A percentile compares a stretch with the other conserved stretches of the same genome.
phyloP scores from a whole-genome alignment of 1,139 yeast genomes.

The Saccharomycopsis hybrid region DNA sequence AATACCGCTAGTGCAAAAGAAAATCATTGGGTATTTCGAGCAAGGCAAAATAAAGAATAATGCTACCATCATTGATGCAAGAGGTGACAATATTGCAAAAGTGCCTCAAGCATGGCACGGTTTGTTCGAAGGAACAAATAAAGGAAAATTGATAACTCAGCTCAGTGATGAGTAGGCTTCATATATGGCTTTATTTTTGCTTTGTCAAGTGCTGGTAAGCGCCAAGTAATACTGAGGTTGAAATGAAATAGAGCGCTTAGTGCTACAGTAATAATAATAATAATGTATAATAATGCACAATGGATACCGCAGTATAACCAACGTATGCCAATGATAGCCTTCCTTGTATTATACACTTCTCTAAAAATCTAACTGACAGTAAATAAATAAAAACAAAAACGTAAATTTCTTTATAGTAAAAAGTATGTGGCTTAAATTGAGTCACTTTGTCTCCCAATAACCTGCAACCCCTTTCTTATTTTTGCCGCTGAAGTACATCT shows the following conservation, averaged over 20 bases:
- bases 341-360: too few relatives aligned
- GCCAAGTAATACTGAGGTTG: too few relatives aligned
- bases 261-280: too few relatives aligned
- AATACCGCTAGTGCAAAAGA: conserved; percentile 32
- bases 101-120: conserved; percentile 42
- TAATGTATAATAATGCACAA: too few relatives aligned
- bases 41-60: conserved; percentile 33
- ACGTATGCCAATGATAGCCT: too few relatives aligned
- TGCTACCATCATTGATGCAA: conserved; percentile 33
- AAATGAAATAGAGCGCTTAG: too few relatives aligned
- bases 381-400: too few relatives aligned
- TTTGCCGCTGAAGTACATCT: conserved; percentile 54
- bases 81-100: conserved; percentile 31
- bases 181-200: not conserved
- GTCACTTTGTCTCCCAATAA: conserved; percentile 77
- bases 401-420: too few relatives aligned
- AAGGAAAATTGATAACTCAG: conserved; percentile 32
- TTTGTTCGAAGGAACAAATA: conserved; percentile 34
- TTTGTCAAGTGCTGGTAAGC: too few relatives aligned
- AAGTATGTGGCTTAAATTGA: conserved; percentile 30
- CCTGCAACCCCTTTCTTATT: conserved; percentile 46
- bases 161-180: conserved; percentile 23
- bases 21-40: conserved; percentile 26
- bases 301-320: too few relatives aligned
- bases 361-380: too few relatives aligned